Percentiles rank a stretch among this genome's conserved stretches.
Conservation (phyloP, 805 yeast genomes). For the Wickerhamiella dianesei region DNA sequence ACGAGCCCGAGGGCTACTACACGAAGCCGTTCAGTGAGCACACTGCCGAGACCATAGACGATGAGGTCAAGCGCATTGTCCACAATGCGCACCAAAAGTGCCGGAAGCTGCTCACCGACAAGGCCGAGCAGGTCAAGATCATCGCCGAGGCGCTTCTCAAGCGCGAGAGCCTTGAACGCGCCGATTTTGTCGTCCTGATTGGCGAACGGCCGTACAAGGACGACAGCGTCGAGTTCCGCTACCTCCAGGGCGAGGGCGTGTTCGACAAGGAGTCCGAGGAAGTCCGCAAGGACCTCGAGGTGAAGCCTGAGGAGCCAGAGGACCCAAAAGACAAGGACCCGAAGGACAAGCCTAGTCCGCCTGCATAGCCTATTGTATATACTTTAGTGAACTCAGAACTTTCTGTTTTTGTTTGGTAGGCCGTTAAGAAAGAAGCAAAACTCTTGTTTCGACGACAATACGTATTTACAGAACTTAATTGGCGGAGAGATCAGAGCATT, state of each 20-base stretch:
- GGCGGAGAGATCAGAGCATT: too few relatives aligned
- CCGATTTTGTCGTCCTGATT: conserved; percentile 76
- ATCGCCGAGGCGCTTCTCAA: conserved; percentile 77
- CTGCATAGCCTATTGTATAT: neutral
- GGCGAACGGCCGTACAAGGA: conserved; percentile 78
- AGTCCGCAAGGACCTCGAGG: neutral
- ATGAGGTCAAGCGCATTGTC: conserved; percentile 68
- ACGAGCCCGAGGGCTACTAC: conserved; percentile 51
- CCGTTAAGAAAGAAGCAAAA: too few relatives aligned
- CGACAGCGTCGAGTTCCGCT: conserved; percentile 20
- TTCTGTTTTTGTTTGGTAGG: conserved; percentile 1
- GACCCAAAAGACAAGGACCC: neutral
- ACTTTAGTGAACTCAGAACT: neutral
- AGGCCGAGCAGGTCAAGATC: conserved; percentile 58
- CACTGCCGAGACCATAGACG: conserved; percentile 69
- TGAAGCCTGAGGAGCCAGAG: neutral
- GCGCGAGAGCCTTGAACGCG: conserved; percentile 86
- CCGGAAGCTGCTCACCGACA: conserved; percentile 49
- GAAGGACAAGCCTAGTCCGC: neutral
- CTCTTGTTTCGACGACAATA: too few relatives aligned
- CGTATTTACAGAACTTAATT: too few relatives aligned
- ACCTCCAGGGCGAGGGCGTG: conserved; percentile 20
- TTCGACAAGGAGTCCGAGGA: conserved; percentile 7
- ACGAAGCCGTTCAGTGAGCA: conserved; percentile 84
- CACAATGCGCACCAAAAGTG: conserved; percentile 64